These are phyloP conservation scores for Grifola frondosa DNA, from an alignment of 1,284 basidiomycete genomes.

Conservation along the genomic window DNA sequence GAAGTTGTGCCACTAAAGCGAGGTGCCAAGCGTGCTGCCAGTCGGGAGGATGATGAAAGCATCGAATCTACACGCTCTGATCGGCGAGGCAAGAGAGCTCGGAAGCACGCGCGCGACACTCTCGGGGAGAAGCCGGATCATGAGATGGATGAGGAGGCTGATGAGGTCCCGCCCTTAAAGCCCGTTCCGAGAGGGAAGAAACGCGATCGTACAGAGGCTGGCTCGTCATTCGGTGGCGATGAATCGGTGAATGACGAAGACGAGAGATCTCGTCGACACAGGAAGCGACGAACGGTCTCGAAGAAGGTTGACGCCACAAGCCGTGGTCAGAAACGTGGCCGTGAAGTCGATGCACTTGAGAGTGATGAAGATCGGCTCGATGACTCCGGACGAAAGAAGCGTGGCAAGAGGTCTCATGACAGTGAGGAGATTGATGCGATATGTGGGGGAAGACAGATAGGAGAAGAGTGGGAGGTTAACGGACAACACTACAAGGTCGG, in stretches of 20 bases:
- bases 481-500: conserved; percentile 71
- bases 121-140: conserved; percentile 22
- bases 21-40: conserved; percentile 48
- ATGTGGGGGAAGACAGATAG: conserved; percentile 56
- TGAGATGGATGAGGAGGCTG: conserved; percentile 31
- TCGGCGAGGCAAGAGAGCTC: conserved; percentile 39
- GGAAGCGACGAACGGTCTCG: conserved; percentile 41
- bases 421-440: conserved; percentile 41
- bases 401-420: conserved; percentile 28
- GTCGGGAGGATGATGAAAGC: conserved; percentile 39
- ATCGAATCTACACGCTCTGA: conserved; percentile 13
- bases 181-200: conserved; percentile 63
- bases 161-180: conserved; percentile 21
- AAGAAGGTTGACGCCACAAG: conserved; percentile 48
- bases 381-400: conserved; percentile 35
- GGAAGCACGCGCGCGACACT: conserved; percentile 47
- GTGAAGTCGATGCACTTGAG: conserved; percentile 50
- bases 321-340: conserved; percentile 66
- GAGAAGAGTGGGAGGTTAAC: conserved; percentile 73
- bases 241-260: conserved; percentile 37
- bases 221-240: conserved; percentile 67
- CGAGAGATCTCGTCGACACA: conserved; percentile 28
- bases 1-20: conserved; percentile 32
- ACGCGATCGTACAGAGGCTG: conserved; percentile 70
- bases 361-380: conserved; percentile 46